These are phyloP conservation scores for Mallotus nudiflorus DNA, from an alignment of 345 rosid species.

Conservation along the genomic window DNA sequence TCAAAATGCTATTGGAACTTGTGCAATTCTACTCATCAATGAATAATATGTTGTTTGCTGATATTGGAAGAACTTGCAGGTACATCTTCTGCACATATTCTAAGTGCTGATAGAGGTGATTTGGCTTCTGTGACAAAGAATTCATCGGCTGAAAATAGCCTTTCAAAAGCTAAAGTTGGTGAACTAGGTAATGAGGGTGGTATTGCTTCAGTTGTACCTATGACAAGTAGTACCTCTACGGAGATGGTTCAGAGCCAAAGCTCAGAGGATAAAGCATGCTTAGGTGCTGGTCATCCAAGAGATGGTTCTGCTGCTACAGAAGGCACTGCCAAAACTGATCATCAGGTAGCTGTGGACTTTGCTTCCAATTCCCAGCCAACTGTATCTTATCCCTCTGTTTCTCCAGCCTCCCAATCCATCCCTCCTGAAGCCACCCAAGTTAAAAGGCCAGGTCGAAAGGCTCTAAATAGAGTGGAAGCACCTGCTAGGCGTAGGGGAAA, in stretches of 20 bases:
- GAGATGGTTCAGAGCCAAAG: conserved; percentile 15
- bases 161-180: conserved; percentile 4
- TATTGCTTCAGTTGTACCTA: conserved; percentile 2
- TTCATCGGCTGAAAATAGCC: conserved; percentile 13
- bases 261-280: conserved; percentile 3
- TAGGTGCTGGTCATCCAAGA: background rate
- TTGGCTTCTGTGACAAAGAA: conserved; percentile 21
- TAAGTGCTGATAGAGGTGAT: conserved; percentile 7
- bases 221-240: background rate
- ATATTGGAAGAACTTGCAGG: conserved; percentile 19
- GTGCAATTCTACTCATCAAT: conserved; percentile 3
- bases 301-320: conserved; percentile 18
- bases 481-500: conserved; percentile 46
- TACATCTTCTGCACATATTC: conserved; percentile 20
- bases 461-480: conserved; percentile 37
- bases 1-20: conserved; percentile 7
- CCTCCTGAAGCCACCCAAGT: conserved; percentile 28
- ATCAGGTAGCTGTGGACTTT: conserved; percentile 4
- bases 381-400: conserved; percentile 26
- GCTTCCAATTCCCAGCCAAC: conserved; percentile 29
- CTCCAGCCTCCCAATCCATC: conserved; percentile 22
- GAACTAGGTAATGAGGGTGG: conserved; percentile 17
- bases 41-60: conserved; percentile 7
- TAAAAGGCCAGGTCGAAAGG: conserved; percentile 48
- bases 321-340: background rate